Conservation (phyloP, 768 basidiomycete species). For the Hygrophoropsis aurantiaca region DNA sequence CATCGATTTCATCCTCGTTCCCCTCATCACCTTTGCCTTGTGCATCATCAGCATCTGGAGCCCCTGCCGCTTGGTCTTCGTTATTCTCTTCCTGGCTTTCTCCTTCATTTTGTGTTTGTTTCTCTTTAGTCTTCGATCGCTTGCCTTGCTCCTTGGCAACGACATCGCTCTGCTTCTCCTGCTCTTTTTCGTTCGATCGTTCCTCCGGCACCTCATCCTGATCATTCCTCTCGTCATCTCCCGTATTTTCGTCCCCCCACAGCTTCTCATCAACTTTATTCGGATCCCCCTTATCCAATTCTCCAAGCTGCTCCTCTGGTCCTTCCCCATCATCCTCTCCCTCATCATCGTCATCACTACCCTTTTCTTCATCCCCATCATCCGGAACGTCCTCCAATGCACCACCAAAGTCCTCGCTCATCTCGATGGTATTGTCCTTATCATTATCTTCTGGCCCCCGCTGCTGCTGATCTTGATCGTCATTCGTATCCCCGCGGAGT, state of each 20-base stretch:
- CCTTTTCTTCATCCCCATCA: conserved; percentile 44
- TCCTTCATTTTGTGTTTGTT: conserved; percentile 30
- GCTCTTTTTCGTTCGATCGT: conserved; percentile 47
- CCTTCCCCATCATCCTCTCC: conserved; percentile 57
- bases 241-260: conserved; percentile 84
- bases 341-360: conserved; percentile 48
- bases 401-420: conserved; percentile 88
- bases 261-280: conserved; percentile 92
- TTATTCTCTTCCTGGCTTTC: conserved; percentile 28
- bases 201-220: conserved; percentile 64
- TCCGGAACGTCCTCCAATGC: conserved; percentile 82
- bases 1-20: conserved; percentile 30
- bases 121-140: conserved; percentile 29
- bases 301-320: conserved; percentile 80
- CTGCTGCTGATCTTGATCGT: conserved; percentile 37
- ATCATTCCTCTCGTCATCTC: conserved; percentile 47
- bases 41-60: conserved; percentile 25
- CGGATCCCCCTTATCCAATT: conserved; percentile 82
- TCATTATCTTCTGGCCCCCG: conserved; percentile 45
- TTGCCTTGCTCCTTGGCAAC: conserved; percentile 71
- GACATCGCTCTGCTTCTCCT: conserved; percentile 59
- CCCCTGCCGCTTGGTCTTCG: conserved; percentile 22
- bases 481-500: conserved; percentile 63
- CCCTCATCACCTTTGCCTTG: conserved; percentile 25
- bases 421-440: conserved; percentile 82